These are phyloP conservation scores for Clohesyomyces aquaticus DNA, from an alignment of 495 filamentous ascomycete species.

Conservation along the genomic window DNA sequence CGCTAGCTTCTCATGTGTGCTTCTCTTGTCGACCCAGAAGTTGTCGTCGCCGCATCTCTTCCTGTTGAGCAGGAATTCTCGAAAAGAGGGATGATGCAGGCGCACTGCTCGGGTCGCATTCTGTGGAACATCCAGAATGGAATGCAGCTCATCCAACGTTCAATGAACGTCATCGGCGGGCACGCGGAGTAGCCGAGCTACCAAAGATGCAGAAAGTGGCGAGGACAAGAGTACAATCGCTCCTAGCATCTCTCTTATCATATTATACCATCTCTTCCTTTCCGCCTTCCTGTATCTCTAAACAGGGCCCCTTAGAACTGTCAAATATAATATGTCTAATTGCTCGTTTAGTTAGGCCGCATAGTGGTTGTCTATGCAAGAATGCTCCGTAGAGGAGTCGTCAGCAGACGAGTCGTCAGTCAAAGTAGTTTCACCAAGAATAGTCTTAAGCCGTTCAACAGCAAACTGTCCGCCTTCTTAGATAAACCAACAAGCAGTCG, in stretches of 20 bases:
- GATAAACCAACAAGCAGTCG: slow-evolving; percentile 38
- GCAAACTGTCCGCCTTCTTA: slow-evolving; percentile 11
- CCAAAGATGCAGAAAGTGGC: slow-evolving; percentile 42
- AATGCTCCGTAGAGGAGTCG: neutral
- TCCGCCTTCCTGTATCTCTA: neutral
- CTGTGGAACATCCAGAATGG: slow-evolving; percentile 48
- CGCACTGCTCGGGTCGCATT: slow-evolving; percentile 42
- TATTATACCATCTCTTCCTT: neutral
- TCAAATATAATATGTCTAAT: slow-evolving; percentile 9
- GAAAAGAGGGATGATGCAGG: slow-evolving; percentile 57
- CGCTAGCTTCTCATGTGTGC: slow-evolving; percentile 45
- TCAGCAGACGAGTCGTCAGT: neutral
- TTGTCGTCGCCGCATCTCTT: slow-evolving; percentile 36
- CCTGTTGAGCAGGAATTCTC: slow-evolving; percentile 55
- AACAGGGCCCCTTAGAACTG: slow-evolving; percentile 8
- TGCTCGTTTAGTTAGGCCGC: neutral
- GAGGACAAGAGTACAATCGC: slow-evolving; percentile 38
- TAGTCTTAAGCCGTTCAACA: slow-evolving; percentile 15
- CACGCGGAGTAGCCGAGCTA: slow-evolving; percentile 38
- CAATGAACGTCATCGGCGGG: slow-evolving; percentile 19
- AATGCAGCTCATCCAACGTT: slow-evolving; percentile 37
- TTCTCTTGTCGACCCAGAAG: slow-evolving; percentile 51
- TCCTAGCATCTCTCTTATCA: slow-evolving; percentile 40
- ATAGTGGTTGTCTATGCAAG: neutral
- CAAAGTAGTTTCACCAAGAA: neutral